These are phyloP conservation scores for Backusella tarrabulga DNA, from an alignment of 192 early-diverging fungal species.

Conservation along the genomic window DNA sequence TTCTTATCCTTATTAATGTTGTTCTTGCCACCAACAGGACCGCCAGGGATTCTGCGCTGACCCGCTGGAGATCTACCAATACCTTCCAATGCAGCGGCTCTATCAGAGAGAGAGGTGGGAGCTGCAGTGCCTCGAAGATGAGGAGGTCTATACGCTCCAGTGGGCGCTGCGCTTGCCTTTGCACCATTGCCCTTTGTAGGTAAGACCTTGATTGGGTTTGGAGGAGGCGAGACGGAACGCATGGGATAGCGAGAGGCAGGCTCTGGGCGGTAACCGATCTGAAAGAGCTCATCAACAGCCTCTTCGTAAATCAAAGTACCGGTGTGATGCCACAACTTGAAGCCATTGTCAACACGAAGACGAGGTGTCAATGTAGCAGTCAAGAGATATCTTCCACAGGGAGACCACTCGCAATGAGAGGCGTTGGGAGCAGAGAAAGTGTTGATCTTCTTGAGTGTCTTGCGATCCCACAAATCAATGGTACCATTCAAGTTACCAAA, in stretches of 20 bases:
- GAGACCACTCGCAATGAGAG: slow-evolving; percentile 85
- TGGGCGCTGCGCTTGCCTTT: slow-evolving; percentile 42
- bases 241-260: slow-evolving; percentile 71
- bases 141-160: slow-evolving; percentile 72
- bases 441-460: slow-evolving; percentile 77
- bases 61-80: background rate
- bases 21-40: slow-evolving; percentile 1
- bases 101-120: slow-evolving; percentile 33
- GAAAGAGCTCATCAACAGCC: slow-evolving; percentile 85
- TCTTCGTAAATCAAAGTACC: slow-evolving; percentile 78
- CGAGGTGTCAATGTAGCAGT: slow-evolving; percentile 91
- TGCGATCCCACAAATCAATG: slow-evolving; percentile 93
- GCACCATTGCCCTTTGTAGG: slow-evolving; percentile 44
- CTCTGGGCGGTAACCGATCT: slow-evolving; percentile 72
- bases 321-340: slow-evolving; percentile 95
- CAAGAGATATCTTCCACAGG: slow-evolving; percentile 91
- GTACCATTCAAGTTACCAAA: slow-evolving; percentile 96
- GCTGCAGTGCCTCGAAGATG: slow-evolving; percentile 56
- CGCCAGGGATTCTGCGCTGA: slow-evolving; percentile 14
- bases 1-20: slow-evolving; percentile 46
- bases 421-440: slow-evolving; percentile 84
- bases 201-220: slow-evolving; percentile 47
- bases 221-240: slow-evolving; percentile 74
- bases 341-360: slow-evolving; percentile 96
- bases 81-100: slow-evolving; percentile 13